Evolutionary conservation across 768 basidiomycete species (phyloP), one percentile per base, ranked within the genome.

Genomic region (Nidularia pulvinata): DNA sequence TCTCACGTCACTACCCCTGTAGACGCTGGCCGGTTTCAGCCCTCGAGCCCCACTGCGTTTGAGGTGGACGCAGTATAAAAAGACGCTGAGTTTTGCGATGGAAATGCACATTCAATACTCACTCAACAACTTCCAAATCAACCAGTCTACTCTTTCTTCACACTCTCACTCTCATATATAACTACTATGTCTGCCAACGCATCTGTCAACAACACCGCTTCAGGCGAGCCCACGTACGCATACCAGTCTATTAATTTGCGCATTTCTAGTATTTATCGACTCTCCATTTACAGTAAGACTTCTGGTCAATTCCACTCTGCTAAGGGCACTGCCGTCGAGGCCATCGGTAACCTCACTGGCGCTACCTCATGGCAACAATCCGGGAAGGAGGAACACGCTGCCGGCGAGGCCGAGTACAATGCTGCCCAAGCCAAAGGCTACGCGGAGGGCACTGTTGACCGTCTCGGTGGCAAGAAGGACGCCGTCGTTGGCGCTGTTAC

Each of bases 301-400:
- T 57, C 69, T 25, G 78, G 78, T 54, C 74, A 77, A 64, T 66
- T 59, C 59, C 76, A 79, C 60, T 76, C 76, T 2, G 49, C 61
- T 19, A 79, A 78, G 61, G 79, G 78, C 16, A 70, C 57, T 33
- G 55, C 65, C 22, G 72, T 74, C 39, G 72, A 74, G 54, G 53
- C 66, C 44, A 49, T 82, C 55, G 82, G 82, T 19, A 79, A 80
- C 58, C 14, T 73, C 9, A 81, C 81, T 9, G 81, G 81, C 10
- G 65, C 74, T 6, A 59, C 60, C 2, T 66, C 75, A 3, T 81
- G 78, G 81, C 63, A 73, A 49, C 58, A 70, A 16, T 73, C 75
- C 6, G 83, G 83, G 13, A 73, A 77, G 61, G 57, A 79, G 55
- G 81, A 83, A 62, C 83, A 83, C 58, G 74, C 73, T 2, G 61